These are phyloP conservation scores for Boletus edulis DNA, from an alignment of 768 basidiomycete genomes.

Conservation along the genomic window DNA sequence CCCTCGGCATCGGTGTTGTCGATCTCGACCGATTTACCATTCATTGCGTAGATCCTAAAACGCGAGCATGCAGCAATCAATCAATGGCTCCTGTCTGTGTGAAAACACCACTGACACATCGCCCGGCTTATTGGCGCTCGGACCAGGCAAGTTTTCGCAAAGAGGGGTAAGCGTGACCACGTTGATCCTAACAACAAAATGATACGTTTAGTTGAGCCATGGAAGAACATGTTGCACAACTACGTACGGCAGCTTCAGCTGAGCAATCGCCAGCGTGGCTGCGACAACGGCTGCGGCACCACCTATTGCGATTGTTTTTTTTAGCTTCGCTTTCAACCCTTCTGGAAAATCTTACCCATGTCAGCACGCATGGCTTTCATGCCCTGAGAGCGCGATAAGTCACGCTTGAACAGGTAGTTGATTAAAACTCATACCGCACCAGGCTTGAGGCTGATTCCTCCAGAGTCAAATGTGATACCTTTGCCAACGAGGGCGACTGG, in stretches of 20 bases:
- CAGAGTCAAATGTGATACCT: slow-evolving; percentile 87
- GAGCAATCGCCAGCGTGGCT: slow-evolving; percentile 73
- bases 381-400: slow-evolving; percentile 37
- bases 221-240: background rate
- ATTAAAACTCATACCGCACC: slow-evolving; percentile 42
- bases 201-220: background rate
- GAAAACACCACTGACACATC: slow-evolving; percentile 56
- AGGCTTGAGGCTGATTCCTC: slow-evolving; percentile 88
- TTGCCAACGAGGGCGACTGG: slow-evolving; percentile 83
- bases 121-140: slow-evolving; percentile 68
- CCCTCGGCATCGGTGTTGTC: slow-evolving; percentile 90
- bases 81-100: background rate
- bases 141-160: slow-evolving; percentile 84
- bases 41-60: slow-evolving; percentile 76
- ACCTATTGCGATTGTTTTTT: slow-evolving; percentile 34
- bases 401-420: background rate
- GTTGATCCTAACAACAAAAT: slow-evolving; percentile 53
- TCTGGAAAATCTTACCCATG: slow-evolving; percentile 58
- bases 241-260: slow-evolving; percentile 74
- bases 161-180: slow-evolving; percentile 71
- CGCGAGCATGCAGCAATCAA: background rate
- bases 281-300: slow-evolving; percentile 80
- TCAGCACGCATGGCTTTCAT: slow-evolving; percentile 88
- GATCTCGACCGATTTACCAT: slow-evolving; percentile 82
- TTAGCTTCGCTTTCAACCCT: background rate